Percentiles rank a stretch among this genome's conserved stretches.
Conservation (phyloP, 495 filamentous ascomycete species). For the Daldinia decipiens region DNA sequence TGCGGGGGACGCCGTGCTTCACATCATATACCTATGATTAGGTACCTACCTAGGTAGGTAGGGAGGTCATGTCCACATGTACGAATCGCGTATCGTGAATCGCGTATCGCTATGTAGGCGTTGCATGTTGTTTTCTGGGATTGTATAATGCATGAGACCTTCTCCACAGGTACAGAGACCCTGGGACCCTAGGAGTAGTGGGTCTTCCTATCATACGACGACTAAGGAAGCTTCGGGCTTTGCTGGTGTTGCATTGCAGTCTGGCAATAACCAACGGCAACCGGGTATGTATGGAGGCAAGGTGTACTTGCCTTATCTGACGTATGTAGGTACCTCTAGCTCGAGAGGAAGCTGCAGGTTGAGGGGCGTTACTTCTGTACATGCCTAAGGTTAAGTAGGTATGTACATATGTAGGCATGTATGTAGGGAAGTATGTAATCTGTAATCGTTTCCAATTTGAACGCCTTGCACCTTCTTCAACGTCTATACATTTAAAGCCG, state of each 20-base stretch:
- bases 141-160: not conserved
- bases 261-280: conserved; percentile 25
- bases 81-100: conserved; percentile 7
- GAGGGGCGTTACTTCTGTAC: conserved; percentile 22
- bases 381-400: conserved; percentile 5
- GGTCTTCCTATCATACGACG: conserved; percentile 41
- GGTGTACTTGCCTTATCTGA: conserved; percentile 32
- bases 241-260: conserved; percentile 45
- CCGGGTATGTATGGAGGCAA: conserved; percentile 25
- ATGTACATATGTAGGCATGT: conserved; percentile 1
- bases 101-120: not conserved
- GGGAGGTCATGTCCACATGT: not conserved
- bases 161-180: conserved; percentile 19
- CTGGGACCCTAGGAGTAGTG: conserved; percentile 11
- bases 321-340: conserved; percentile 15
- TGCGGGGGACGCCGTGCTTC: conserved; percentile 40
- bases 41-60: conserved; percentile 1
- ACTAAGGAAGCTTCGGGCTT: conserved; percentile 36
- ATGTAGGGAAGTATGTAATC: no score
- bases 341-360: conserved; percentile 25
- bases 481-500: conserved; percentile 33
- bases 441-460: not conserved
- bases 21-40: conserved; percentile 32
- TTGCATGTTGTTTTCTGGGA: not conserved
- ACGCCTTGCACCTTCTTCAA: conserved; percentile 4